Evolutionary conservation across 768 basidiomycete genomes (phyloP).

Genomic region (Sistotremastrum niveocremeum): DNA sequence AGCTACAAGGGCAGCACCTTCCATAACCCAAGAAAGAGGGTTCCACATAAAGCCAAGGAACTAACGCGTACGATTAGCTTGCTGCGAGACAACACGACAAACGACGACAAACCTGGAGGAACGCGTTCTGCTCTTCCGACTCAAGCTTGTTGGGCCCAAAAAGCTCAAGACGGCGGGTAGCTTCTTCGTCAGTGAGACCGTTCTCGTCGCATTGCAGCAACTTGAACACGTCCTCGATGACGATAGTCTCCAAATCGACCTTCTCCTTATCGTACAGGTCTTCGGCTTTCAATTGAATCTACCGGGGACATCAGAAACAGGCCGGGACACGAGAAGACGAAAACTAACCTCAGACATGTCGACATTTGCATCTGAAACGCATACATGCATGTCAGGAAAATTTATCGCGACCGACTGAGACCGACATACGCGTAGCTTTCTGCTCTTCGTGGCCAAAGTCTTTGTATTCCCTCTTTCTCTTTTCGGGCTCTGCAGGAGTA

Average conservation of each 20-base stretch:
- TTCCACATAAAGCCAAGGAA: slow-evolving; percentile 99
- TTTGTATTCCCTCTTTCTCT: slow-evolving; percentile 77
- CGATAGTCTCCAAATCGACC: slow-evolving; percentile 94
- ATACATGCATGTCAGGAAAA: slow-evolving; percentile 4
- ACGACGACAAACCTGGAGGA: slow-evolving; percentile 55
- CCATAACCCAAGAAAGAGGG: slow-evolving; percentile 99
- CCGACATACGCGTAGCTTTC: slow-evolving; percentile 48
- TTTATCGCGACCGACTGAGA: background rate
- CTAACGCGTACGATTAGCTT: slow-evolving; percentile 21
- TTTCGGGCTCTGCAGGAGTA: slow-evolving; percentile 15
- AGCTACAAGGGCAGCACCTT: slow-evolving; percentile 86
- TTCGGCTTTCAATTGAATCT: slow-evolving; percentile 84
- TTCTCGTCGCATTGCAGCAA: slow-evolving; percentile 81
- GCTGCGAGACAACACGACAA: background rate
- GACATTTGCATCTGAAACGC: slow-evolving; percentile 57
- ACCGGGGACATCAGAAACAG: background rate
- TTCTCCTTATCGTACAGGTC: slow-evolving; percentile 98
- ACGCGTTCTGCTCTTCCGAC: slow-evolving; percentile 76
- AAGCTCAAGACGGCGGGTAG: slow-evolving; percentile 69
- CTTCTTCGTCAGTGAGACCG: slow-evolving; percentile 68
- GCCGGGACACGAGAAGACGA: background rate
- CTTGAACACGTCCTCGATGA: slow-evolving; percentile 93
- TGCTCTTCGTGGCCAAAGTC: slow-evolving; percentile 67
- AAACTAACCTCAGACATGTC: slow-evolving; percentile 60
- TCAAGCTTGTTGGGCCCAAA: slow-evolving; percentile 97